phyloP scores from a whole-genome alignment of 139 green algal genomes.

The Chlorella sp. region DNA sequence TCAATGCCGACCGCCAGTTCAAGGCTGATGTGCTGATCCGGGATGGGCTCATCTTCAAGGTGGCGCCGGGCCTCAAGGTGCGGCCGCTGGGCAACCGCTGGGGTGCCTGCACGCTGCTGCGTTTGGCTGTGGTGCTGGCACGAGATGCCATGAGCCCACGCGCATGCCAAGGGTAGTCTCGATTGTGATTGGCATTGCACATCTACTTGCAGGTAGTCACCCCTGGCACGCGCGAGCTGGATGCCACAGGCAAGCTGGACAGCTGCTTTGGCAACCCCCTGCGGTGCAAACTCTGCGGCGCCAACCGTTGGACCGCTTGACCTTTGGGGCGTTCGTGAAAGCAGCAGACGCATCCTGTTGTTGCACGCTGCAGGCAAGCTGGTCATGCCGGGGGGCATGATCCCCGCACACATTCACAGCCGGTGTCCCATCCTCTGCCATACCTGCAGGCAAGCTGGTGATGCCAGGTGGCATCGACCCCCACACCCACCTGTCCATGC shows the following conservation, averaged over 20 bases:
- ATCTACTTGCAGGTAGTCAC: background rate
- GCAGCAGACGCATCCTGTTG: too few relatives aligned
- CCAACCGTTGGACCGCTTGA: too few relatives aligned
- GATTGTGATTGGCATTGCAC: too few relatives aligned
- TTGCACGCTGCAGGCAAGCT: too few relatives aligned
- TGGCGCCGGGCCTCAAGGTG: conserved; percentile 70
- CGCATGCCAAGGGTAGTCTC: background rate
- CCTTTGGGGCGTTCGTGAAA: too few relatives aligned
- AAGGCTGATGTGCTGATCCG: conserved; percentile 87
- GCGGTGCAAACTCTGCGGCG: too few relatives aligned
- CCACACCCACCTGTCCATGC: conserved; percentile 97
- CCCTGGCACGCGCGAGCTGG: conserved; percentile 57
- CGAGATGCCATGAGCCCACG: background rate
- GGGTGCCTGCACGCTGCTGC: background rate
- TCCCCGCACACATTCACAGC: too few relatives aligned
- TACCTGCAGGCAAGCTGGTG: conserved; percentile 69
- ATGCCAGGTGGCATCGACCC: conserved; percentile 98
- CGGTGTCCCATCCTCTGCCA: too few relatives aligned
- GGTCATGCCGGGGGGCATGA: too few relatives aligned
- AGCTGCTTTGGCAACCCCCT: too few relatives aligned
- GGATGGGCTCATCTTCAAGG: conserved; percentile 66
- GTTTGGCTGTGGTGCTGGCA: background rate
- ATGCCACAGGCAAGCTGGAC: conserved; percentile 80
- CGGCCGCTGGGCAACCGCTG: background rate
- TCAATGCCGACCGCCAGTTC: conserved; percentile 81